phyloP scores from a whole-genome alignment of 768 basidiomycete genomes.

The Pleurotus giganteus region DNA sequence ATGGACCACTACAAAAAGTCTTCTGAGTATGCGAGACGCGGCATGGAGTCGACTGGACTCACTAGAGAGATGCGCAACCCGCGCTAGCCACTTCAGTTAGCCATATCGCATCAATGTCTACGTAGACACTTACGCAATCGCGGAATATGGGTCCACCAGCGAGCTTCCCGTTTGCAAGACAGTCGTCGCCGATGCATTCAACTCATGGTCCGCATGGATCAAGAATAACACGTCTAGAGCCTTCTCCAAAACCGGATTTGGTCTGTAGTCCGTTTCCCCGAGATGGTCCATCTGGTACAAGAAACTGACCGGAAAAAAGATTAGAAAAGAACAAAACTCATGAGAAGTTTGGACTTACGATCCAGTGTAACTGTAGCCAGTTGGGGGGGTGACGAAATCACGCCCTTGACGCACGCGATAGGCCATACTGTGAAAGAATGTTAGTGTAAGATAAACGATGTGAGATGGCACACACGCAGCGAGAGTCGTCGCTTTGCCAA shows the following conservation, averaged over 20 bases:
- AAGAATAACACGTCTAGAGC: constrained; percentile 88
- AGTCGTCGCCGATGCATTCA: constrained; percentile 84
- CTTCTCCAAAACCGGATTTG: constrained; percentile 82
- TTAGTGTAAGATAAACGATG: background rate
- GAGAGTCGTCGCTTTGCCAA: constrained; percentile 86
- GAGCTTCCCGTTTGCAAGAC: constrained; percentile 88
- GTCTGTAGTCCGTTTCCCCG: constrained; percentile 67
- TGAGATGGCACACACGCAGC: constrained; percentile 60
- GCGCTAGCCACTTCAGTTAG: constrained; percentile 42
- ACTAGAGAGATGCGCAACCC: constrained; percentile 88
- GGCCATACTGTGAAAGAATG: constrained; percentile 62
- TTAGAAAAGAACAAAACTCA: background rate
- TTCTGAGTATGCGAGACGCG: background rate
- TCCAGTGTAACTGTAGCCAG: constrained; percentile 79
- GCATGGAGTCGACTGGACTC: constrained; percentile 29
- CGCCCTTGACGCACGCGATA: constrained; percentile 91
- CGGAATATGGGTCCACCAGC: constrained; percentile 87
- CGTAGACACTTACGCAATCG: constrained; percentile 59
- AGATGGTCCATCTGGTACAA: constrained; percentile 90
- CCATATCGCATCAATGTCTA: background rate
- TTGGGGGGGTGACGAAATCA: constrained; percentile 82
- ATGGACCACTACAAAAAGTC: constrained; percentile 49
- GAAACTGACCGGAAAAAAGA: constrained; percentile 46
- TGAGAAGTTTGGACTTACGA: constrained; percentile 49
- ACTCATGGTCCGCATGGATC: constrained; percentile 87